A percentile compares a stretch with the other conserved stretches of the same genome.
Evolutionary conservation across 495 filamentous ascomycete species (phyloP).

Genomic region (Aspergillus carlsbadensis): DNA sequence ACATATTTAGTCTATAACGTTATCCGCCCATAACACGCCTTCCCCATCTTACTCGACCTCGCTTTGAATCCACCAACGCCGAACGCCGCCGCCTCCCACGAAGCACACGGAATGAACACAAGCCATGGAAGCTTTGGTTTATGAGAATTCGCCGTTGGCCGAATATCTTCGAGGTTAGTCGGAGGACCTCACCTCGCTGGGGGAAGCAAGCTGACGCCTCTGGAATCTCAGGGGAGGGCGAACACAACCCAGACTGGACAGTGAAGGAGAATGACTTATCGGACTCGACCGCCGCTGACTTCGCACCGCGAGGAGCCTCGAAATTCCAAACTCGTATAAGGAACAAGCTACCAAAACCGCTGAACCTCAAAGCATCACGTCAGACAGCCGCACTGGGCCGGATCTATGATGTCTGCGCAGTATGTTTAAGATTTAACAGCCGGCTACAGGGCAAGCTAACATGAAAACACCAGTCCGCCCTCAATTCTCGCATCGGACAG

Average conservation of each 20-base stretch:
- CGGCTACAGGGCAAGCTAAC: constrained; percentile 10
- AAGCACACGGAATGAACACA: constrained; percentile 33
- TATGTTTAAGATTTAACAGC: constrained; percentile 32
- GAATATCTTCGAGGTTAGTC: constrained; percentile 86
- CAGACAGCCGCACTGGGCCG: constrained; percentile 46
- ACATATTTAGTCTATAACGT: not conserved
- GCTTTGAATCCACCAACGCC: not conserved
- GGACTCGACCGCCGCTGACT: constrained; percentile 47
- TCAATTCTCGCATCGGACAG: constrained; percentile 74
- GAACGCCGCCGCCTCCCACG: constrained; percentile 5
- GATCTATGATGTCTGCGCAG: constrained; percentile 59
- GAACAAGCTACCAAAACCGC: constrained; percentile 59
- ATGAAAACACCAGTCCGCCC: constrained; percentile 31
- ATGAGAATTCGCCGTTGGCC: constrained; percentile 86
- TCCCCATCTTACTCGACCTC: not conserved
- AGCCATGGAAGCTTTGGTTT: constrained; percentile 87
- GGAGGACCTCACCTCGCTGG: not conserved
- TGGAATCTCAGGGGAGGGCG: constrained; percentile 45
- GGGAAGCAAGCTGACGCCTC: constrained; percentile 18
- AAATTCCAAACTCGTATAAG: constrained; percentile 66
- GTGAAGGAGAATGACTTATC: constrained; percentile 41
- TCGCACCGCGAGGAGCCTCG: constrained; percentile 73
- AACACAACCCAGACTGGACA: constrained; percentile 44
- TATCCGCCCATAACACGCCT: not conserved
- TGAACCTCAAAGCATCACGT: constrained; percentile 56